Evolutionary conservation across 768 basidiomycete species (phyloP).

Genomic region (Exidia glandulosa): DNA sequence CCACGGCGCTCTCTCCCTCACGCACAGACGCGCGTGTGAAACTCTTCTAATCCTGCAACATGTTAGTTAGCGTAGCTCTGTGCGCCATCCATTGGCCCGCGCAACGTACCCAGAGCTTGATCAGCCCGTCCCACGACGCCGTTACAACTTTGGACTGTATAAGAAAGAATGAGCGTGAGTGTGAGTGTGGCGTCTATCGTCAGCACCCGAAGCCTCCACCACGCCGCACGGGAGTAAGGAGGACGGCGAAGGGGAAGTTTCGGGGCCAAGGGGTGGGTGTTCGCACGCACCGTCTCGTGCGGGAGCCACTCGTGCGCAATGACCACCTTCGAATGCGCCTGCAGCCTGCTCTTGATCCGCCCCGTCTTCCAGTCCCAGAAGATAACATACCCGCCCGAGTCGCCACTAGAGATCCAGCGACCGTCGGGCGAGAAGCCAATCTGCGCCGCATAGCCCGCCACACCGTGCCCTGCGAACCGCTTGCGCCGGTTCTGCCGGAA

Average conservation of each 20-base stretch:
- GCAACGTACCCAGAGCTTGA: slow-evolving; percentile 86
- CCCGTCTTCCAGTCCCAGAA: slow-evolving; percentile 99
- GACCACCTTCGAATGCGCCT: slow-evolving; percentile 91
- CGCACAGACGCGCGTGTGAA: too few relatives aligned
- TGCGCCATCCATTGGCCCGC: not conserved
- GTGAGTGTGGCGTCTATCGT: not conserved
- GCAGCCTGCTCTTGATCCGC: slow-evolving; percentile 80
- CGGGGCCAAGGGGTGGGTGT: not conserved
- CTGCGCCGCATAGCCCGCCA: slow-evolving; percentile 95
- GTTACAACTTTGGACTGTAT: slow-evolving; percentile 90
- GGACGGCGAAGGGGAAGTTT: too few relatives aligned
- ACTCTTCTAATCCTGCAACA: too few relatives aligned
- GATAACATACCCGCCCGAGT: slow-evolving; percentile 87
- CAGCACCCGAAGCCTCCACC: not conserved
- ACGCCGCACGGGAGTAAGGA: not conserved
- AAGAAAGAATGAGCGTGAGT: slow-evolving; percentile 12
- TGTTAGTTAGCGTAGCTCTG: too few relatives aligned
- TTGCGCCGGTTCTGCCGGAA: slow-evolving; percentile 99
- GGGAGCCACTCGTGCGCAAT: slow-evolving; percentile 98
- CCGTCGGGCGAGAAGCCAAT: slow-evolving; percentile 98
- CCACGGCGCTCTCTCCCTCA: too few relatives aligned
- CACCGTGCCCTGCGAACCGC: slow-evolving; percentile 92
- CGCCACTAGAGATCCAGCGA: slow-evolving; percentile 95
- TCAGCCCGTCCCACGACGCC: slow-evolving; percentile 94
- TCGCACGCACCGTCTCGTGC: slow-evolving; percentile 76